Base-by-base conservation (phyloP, 805 yeast species). In the Candida endomychidarum region DNA sequence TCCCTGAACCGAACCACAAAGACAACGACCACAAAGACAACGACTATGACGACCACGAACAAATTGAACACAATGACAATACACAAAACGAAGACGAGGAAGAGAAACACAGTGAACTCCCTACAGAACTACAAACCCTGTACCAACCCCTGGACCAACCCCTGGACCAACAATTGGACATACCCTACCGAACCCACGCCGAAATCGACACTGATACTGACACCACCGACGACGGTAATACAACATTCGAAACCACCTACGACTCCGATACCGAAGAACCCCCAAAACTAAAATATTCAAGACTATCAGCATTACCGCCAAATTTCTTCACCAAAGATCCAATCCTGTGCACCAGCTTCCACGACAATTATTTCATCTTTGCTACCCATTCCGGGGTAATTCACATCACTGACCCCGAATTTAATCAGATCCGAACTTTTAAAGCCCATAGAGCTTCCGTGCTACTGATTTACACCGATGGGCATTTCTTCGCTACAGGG, bases 311-410 rank as follows among this genome's bases (percentile, higher is more conserved):
- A 29, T 68, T 90, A 1, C 96, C 96, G 0, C 59, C 78, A 1
- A 73, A 80, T 11, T 81, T 90, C 52, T 86, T 87, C 60, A 65
- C 63, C 27, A 74, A 77, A 34, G 97, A 93, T 54, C 83, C 95
- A 0, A 75, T 93, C 0, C 86, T 97, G 2, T 65, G 88, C 0
- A 78, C 84, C 45, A 63, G 70, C 12, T 76, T 85, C 41, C 73
- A 75, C 40, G 84, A 81, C 2, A 58, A 68, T 1, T 70, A 83
- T 25, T 78, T 83, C 45, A 78, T 85, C 8, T 86, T 88, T 66
- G 98, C 95, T 1, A 87, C 97, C 0, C 96, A 93, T 50, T 78
- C 93, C 0, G 98, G 98, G 0, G 62, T 86, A 2, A 60, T 91
- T 1, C 89, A 86, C 49, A 60, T 91, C 11, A 74, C 86, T 1